Evolutionary conservation across 768 basidiomycete species (phyloP).

Genomic region (Leucocoprinus leucothites): DNA sequence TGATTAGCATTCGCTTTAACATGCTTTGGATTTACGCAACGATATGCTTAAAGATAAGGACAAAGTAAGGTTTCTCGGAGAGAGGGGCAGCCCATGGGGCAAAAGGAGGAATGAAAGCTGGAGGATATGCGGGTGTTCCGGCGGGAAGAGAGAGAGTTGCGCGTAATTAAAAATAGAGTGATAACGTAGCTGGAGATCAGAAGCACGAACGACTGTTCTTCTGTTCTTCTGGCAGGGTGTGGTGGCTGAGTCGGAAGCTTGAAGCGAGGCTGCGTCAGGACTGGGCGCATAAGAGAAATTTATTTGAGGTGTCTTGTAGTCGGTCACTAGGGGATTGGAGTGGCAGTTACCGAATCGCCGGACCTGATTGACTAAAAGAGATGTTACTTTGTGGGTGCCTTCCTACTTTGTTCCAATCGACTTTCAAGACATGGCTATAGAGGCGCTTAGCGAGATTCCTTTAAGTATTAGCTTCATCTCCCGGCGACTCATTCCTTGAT

Average conservation of each 20-base stretch:
- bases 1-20: too few species aligned
- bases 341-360: neutral
- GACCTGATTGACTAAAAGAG: constrained; percentile 2
- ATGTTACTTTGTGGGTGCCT: constrained; percentile 6
- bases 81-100: neutral
- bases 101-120: neutral
- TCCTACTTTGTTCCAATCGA: too few species aligned
- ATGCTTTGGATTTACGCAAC: neutral
- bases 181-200: constrained; percentile 10
- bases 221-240: neutral
- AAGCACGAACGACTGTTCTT: neutral
- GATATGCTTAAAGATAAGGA: neutral
- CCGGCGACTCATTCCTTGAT: constrained; percentile 4
- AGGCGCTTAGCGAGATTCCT: constrained; percentile 8
- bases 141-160: neutral
- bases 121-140: neutral
- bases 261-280: neutral
- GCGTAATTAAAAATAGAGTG: neutral
- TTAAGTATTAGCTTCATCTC: constrained; percentile 11
- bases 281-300: neutral
- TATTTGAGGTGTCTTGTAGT: neutral
- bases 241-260: too few species aligned
- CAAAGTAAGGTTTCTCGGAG: neutral
- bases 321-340: neutral
- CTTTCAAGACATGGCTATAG: neutral